Conservation (phyloP, 2,329 filamentous ascomycete genomes). For the Fusarium liriodendri region DNA sequence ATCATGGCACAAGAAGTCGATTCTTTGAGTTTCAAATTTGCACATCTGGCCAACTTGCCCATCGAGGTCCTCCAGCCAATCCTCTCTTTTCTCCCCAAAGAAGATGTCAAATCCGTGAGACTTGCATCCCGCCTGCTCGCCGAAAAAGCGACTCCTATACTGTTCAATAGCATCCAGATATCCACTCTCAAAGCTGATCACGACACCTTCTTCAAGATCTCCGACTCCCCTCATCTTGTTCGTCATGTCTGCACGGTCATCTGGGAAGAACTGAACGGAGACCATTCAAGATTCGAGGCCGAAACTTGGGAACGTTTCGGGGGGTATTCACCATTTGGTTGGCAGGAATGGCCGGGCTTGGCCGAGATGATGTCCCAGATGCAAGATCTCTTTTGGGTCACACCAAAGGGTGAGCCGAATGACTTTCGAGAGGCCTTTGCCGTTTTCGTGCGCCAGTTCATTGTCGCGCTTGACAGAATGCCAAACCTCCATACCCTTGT, state of each 20-base stretch:
- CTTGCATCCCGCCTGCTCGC: neutral
- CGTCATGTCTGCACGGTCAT: neutral
- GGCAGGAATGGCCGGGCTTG: neutral
- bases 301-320: neutral
- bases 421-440: neutral
- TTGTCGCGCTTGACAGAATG: neutral
- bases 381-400: neutral
- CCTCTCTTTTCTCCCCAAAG: neutral
- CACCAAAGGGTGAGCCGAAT: no score
- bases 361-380: neutral
- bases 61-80: neutral
- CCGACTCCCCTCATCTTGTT: neutral
- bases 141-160: neutral
- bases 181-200: conserved; percentile 1
- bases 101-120: conserved; percentile 10
- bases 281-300: neutral
- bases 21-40: neutral
- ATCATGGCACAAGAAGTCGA: neutral
- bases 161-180: conserved; percentile 1
- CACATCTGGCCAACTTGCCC: neutral
- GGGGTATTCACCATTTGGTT: neutral
- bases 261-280: conserved; percentile 18
- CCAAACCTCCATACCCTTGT: conserved; percentile 6
- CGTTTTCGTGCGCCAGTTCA: neutral
- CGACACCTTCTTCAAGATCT: neutral